phyloP scores from a whole-genome alignment of 2,329 filamentous ascomycete genomes.

The Pseudogymnoascus sp. region DNA sequence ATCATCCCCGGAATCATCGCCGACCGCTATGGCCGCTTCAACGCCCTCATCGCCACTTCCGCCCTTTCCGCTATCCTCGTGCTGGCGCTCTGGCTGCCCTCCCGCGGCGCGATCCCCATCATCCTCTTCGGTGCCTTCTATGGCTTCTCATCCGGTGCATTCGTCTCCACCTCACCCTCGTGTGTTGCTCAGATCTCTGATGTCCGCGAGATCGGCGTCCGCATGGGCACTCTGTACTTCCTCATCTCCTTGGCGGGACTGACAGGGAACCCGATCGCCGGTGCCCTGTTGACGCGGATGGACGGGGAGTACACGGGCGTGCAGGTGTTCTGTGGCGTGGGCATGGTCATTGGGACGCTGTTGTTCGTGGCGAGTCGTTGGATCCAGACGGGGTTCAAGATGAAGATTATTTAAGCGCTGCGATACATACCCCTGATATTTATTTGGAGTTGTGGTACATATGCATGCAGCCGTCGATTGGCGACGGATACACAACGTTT shows the following conservation, averaged over 20 bases:
- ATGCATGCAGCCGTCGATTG: not conserved
- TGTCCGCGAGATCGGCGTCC: constrained; percentile 59
- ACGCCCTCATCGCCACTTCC: constrained; percentile 42
- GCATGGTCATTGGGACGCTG: constrained; percentile 36
- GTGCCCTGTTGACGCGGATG: constrained; percentile 46
- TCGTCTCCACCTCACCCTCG: constrained; percentile 53
- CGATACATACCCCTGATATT: not conserved
- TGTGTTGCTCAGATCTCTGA: constrained; percentile 64
- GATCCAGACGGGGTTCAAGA: constrained; percentile 19
- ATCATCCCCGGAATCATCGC: constrained; percentile 45
- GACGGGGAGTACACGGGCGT: constrained; percentile 39
- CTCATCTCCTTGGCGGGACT: constrained; percentile 56
- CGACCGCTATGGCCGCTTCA: constrained; percentile 46
- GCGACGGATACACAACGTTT: not conserved
- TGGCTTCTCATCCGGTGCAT: constrained; percentile 60
- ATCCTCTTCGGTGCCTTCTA: constrained; percentile 60
- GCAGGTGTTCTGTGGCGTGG: constrained; percentile 57
- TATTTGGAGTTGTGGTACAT: not conserved
- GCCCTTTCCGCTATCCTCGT: constrained; percentile 37
- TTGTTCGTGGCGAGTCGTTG: constrained; percentile 32
- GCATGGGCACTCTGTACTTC: constrained; percentile 57
- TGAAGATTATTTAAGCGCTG: constrained; percentile 20
- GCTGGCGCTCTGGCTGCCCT: constrained; percentile 46
- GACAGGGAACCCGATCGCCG: constrained; percentile 59
- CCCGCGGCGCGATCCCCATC: constrained; percentile 44